Conservation (phyloP, 192 early-diverging fungal genomes). For the Bifiguratus adelaidae region DNA sequence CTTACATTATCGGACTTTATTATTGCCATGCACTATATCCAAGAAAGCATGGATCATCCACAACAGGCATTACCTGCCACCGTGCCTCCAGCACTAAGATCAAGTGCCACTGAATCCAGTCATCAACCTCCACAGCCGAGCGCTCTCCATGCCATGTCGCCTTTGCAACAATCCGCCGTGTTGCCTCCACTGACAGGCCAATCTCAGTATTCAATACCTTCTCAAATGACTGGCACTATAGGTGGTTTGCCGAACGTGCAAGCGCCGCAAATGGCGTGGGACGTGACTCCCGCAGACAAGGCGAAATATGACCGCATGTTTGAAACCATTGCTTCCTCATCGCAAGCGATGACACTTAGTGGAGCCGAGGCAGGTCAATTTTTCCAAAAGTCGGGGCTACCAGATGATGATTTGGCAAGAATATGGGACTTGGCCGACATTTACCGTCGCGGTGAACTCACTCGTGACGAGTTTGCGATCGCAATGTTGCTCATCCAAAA, state of each 20-base stretch:
- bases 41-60: conserved; percentile 64
- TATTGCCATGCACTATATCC: conserved; percentile 85
- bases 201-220: not conserved
- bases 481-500: conserved; percentile 71
- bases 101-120: too few relatives aligned
- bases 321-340: conserved; percentile 63
- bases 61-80: conserved; percentile 52
- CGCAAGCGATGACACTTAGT: too few relatives aligned
- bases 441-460: conserved; percentile 44
- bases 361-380: conserved; percentile 28
- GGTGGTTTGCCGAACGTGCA: not conserved
- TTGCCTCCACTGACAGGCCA: not conserved
- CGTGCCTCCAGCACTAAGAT: conserved; percentile 61
- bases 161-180: not conserved
- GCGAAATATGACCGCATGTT: conserved; percentile 68
- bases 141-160: too few relatives aligned
- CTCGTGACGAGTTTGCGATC: conserved; percentile 66
- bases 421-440: conserved; percentile 57
- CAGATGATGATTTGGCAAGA: conserved; percentile 19
- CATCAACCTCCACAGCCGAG: too few relatives aligned
- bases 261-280: conserved; percentile 55
- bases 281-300: conserved; percentile 62
- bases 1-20: conserved; percentile 77
- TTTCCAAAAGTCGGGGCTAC: conserved; percentile 23
- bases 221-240: conserved; percentile 6